Base-by-base conservation (phyloP, 116 monocot genomes). In the Trichopus zeylanicus region DNA sequence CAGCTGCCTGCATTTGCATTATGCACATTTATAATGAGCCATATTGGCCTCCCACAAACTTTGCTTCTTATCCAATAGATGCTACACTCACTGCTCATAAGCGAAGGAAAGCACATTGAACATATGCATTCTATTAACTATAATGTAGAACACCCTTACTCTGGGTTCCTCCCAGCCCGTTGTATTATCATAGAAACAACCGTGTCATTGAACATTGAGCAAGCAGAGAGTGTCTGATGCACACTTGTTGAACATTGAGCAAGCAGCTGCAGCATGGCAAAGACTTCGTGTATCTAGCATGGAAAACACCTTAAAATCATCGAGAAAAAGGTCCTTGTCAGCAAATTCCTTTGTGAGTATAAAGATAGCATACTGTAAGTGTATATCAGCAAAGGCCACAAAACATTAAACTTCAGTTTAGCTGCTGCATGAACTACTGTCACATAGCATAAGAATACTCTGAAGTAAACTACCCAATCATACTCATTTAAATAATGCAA, bases 131-230 rank as follows among this genome's bases (percentile, higher is more conserved):
- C n/a, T 22, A 28, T 62, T 4, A 15, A 6, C 21, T 19, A 62
- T 62, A 7, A 48, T 46, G 25, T 26, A 28, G 27, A 57, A 53
- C 28, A 58, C 61, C 39, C 81, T 84, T 21, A 88, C 89, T 53
- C 51, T 46, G 84, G 75, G 67, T 75, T 67, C 55, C 62, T 89
- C 51, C 81, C 78, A 32, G 81, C 85, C 60, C 85, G 72, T 49
- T 83, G 82, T 69, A 83, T 80, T 74, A 91, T 80, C 42, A 64
- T 83, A 53, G 70, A 79, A 21, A 91, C 91, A 39, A 91, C 56
- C 21, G 61, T 51, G 48, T 86, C 75, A 58, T 73, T 86, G 29
- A 83, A 56, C 62, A 67, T 86, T 32, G 64, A n/a, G 69, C 68
- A 67, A 91, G 72, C 91, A 91, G 34, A 83, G 29, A 57, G 86